Conservation (phyloP, 495 filamentous ascomycete species). For the Lasiosphaeria hispida region DNA sequence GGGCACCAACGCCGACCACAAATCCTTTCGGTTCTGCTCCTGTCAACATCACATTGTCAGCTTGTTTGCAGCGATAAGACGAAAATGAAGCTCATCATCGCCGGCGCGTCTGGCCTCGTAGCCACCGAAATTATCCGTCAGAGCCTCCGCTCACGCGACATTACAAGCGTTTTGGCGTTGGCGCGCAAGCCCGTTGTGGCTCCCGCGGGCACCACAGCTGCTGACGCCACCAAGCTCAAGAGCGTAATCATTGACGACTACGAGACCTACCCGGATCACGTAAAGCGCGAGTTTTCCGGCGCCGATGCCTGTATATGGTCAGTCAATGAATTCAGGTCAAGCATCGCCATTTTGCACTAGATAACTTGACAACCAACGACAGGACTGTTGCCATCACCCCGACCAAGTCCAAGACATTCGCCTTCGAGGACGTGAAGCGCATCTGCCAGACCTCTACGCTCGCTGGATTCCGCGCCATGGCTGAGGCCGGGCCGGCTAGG, state of each 20-base stretch:
- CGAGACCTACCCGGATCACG: constrained; percentile 40
- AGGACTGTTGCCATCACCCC: constrained; percentile 49
- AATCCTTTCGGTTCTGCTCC: too few relatives aligned
- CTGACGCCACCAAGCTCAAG: constrained; percentile 39
- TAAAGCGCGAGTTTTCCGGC: constrained; percentile 39
- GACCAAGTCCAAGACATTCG: constrained; percentile 32
- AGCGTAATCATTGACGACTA: constrained; percentile 42
- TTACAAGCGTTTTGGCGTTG: constrained; percentile 45
- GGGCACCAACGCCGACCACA: too few relatives aligned
- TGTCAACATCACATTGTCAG: too few relatives aligned
- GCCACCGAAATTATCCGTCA: constrained; percentile 49
- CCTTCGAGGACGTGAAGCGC: constrained; percentile 38
- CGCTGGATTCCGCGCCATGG: constrained; percentile 9
- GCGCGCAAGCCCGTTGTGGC: constrained; percentile 29
- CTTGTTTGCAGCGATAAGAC: too few relatives aligned
- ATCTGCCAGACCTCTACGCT: constrained; percentile 25
- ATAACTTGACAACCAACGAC: not conserved
- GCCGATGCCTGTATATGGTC: constrained; percentile 57
- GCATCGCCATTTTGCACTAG: not conserved
- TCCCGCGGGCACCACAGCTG: constrained; percentile 1
- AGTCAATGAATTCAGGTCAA: not conserved
- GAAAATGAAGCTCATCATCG: constrained; percentile 55
- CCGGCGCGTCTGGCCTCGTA: constrained; percentile 50
- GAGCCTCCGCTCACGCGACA: constrained; percentile 33
- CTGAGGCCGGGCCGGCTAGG: constrained; percentile 15